Evolutionary conservation across 768 basidiomycete species (phyloP).

Genomic region (Termitomyces sp.): DNA sequence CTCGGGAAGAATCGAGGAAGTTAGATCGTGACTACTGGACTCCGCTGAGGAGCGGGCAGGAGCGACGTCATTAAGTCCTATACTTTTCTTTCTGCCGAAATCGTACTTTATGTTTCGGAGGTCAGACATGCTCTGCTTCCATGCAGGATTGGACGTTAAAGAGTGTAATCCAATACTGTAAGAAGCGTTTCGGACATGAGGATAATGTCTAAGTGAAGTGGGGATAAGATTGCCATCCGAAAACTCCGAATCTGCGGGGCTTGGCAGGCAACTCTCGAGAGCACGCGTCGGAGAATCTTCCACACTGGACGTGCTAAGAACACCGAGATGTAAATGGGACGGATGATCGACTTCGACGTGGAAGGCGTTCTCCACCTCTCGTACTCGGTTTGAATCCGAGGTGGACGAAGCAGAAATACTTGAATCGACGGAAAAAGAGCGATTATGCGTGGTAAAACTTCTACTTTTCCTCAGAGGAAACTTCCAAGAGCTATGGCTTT

Average conservation of each 20-base stretch:
- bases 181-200: conserved; percentile 49
- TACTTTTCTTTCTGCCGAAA: conserved; percentile 21
- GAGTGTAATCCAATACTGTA: conserved; percentile 34
- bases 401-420: conserved; percentile 46
- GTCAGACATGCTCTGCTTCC: conserved; percentile 87
- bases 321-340: conserved; percentile 44
- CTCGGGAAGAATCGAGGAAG: conserved; percentile 33
- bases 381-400: conserved; percentile 30
- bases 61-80: conserved; percentile 18
- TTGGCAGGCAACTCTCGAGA: conserved; percentile 50
- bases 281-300: conserved; percentile 44
- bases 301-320: conserved; percentile 33
- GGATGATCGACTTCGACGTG: conserved; percentile 32
- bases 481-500: conserved; percentile 39
- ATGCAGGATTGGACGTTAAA: conserved; percentile 32
- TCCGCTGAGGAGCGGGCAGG: conserved; percentile 1
- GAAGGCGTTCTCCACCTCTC: conserved; percentile 12
- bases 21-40: conserved; percentile 22
- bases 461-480: conserved; percentile 28
- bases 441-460: conserved; percentile 44
- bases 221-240: conserved; percentile 33
- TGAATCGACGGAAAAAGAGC: conserved; percentile 60
- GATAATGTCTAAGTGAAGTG: conserved; percentile 16
- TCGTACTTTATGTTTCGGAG: conserved; percentile 50
- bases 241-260: conserved; percentile 51